Conservation (phyloP, 768 basidiomycete species). For the Russula virescens region DNA sequence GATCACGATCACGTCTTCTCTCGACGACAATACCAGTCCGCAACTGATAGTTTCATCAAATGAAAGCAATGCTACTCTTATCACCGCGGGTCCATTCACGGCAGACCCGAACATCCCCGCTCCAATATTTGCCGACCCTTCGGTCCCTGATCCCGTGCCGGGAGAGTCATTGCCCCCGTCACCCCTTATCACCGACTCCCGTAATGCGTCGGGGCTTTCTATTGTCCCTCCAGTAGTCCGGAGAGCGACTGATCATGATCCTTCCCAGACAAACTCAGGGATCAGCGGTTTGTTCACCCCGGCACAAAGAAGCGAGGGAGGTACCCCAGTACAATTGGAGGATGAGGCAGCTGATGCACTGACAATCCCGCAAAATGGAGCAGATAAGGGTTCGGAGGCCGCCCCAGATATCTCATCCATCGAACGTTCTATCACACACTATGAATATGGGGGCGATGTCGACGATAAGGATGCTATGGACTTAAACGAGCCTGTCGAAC, state of each 20-base stretch:
- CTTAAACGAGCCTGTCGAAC: not conserved
- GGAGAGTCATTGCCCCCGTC: conserved; percentile 1
- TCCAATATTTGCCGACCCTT: conserved; percentile 24
- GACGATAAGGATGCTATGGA: not conserved
- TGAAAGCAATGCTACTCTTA: not conserved
- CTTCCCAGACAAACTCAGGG: not conserved
- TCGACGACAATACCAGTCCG: not conserved
- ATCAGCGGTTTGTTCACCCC: conserved; percentile 24
- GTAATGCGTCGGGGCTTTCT: not conserved
- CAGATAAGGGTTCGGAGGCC: not conserved
- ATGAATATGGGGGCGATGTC: not conserved
- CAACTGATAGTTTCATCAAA: not conserved
- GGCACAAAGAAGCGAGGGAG: conserved; percentile 15
- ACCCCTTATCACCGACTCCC: not conserved
- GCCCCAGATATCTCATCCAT: not conserved
- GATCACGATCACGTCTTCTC: not conserved
- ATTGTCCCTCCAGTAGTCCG: conserved; percentile 3
- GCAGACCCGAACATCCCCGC: conserved; percentile 14
- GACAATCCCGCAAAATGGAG: not conserved
- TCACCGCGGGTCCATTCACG: not conserved
- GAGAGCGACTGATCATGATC: conserved; percentile 6
- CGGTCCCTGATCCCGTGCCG: conserved; percentile 22
- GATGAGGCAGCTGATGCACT: conserved; percentile 5
- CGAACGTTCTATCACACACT: not conserved
- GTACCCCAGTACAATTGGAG: conserved; percentile 16